Base-by-base conservation (phyloP, 2,329 filamentous ascomycete species). In the Aspergillus sp. region DNA sequence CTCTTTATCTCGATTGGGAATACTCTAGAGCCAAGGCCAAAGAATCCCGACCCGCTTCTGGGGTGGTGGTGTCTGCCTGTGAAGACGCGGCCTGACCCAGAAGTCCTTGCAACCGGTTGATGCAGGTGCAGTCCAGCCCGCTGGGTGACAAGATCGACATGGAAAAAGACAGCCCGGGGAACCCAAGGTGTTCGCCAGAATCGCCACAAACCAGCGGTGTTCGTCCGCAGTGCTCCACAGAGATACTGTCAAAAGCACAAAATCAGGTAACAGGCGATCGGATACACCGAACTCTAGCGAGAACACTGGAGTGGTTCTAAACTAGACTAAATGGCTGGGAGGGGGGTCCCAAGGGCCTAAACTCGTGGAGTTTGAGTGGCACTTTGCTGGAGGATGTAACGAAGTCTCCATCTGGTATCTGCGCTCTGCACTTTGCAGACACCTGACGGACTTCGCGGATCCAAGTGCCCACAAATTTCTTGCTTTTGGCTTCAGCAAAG, bases 131-230 rank as follows among this genome's bases (percentile, higher is more conserved):
- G 48, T 40, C 51, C 47, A 59, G 58, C 35, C 55, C 55, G 53
- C 40, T 45, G 55, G 44, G 52, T 57, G 40, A 52, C 58, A 35
- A 27, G 61, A 61, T 59, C 56, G 59, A 60, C 59, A 53, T 31
- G 44, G 55, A 40, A 54, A 48, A n/a, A 19, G 15, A 51, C 24
- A 59, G 47, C 56, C 58, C 48, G 56, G 58, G 51, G 58, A 50
- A 57, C 52, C 49, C 49, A 59, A 62, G 54, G 54, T 50, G 54
- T 49, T 64, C 49, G 58, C 59, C 64, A 64, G 55, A 56, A 40
- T 63, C 49, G 58, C 61, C 64, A 64, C 57, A 56, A 40, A 27
- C 27, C 23, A n/a, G 17, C n/a, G 53, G 39, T 39, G 45, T 49
- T 55, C 53, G 43, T 55, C 52, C 51, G 52, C 47, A 53, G 56